phyloP scores from a whole-genome alignment of 306 rosid genomes.

The Castanopsis chinensis region DNA sequence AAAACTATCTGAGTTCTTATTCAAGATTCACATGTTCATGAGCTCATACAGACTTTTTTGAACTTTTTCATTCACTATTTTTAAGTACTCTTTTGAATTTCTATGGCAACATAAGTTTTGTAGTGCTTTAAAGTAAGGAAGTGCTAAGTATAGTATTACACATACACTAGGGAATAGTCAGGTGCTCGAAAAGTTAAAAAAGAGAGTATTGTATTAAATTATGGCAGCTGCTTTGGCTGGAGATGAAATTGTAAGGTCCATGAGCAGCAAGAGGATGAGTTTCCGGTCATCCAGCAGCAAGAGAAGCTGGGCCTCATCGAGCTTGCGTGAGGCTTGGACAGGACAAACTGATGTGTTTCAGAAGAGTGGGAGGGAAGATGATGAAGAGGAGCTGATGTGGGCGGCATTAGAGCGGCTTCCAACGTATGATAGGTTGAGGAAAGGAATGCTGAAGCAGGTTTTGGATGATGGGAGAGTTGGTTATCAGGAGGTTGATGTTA shows the following conservation, averaged over 20 bases:
- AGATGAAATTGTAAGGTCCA: conserved; percentile 26
- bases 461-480: conserved; percentile 49
- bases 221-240: conserved; percentile 4
- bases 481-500: conserved; percentile 60
- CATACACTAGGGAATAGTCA: no score
- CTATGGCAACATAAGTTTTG: not conserved
- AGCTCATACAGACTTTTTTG: not conserved
- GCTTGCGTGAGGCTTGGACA: conserved; percentile 15
- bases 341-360: conserved; percentile 29
- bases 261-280: conserved; percentile 40
- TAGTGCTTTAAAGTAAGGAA: not conserved
- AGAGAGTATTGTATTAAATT: no score
- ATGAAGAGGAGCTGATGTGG: conserved; percentile 79
- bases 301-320: conserved; percentile 37
- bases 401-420: conserved; percentile 90
- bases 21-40: not conserved
- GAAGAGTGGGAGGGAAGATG: conserved; percentile 40
- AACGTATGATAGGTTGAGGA: conserved; percentile 68
- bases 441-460: conserved; percentile 53
- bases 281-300: conserved; percentile 45
- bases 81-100: not conserved
- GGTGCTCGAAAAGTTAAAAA: no score
- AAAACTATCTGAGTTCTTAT: not conserved
- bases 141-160: not conserved
- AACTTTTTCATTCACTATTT: no score